Conservation (phyloP, 1,139 yeast genomes). For the Nadsonia commutata region DNA sequence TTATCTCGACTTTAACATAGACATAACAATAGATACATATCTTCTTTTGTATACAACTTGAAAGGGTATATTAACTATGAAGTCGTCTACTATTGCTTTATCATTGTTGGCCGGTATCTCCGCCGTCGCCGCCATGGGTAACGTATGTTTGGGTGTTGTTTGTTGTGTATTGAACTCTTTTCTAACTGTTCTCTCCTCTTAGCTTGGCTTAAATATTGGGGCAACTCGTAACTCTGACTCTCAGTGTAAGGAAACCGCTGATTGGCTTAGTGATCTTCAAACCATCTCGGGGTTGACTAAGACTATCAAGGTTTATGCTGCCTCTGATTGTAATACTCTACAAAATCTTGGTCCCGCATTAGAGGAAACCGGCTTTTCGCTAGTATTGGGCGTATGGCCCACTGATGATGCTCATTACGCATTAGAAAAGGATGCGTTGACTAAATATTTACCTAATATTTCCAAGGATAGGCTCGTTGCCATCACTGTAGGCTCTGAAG, state of each 20-base stretch:
- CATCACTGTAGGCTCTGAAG: slow-evolving; percentile 83
- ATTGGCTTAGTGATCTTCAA: slow-evolving; percentile 50
- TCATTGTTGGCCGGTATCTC: not conserved
- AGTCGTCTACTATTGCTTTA: not conserved
- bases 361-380: slow-evolving; percentile 54
- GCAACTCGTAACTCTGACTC: slow-evolving; percentile 49
- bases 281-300: slow-evolving; percentile 40
- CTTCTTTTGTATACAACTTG: no score
- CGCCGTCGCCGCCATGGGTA: not conserved
- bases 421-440: slow-evolving; percentile 56
- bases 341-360: slow-evolving; percentile 77
- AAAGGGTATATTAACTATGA: not conserved
- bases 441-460: slow-evolving; percentile 52
- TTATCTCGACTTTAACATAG: no score
- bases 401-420: slow-evolving; percentile 59
- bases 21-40: no score
- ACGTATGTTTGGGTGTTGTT: not conserved
- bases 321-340: slow-evolving; percentile 77
- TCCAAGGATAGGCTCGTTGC: slow-evolving; percentile 55
- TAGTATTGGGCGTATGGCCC: slow-evolving; percentile 85
- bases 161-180: not conserved
- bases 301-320: slow-evolving; percentile 69
- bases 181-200: not conserved
- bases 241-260: slow-evolving; percentile 54
- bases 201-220: slow-evolving; percentile 57